Evolutionary conservation across 1,284 basidiomycete genomes (phyloP).

Genomic region (Ceratorhiza oryzae-sativae): DNA sequence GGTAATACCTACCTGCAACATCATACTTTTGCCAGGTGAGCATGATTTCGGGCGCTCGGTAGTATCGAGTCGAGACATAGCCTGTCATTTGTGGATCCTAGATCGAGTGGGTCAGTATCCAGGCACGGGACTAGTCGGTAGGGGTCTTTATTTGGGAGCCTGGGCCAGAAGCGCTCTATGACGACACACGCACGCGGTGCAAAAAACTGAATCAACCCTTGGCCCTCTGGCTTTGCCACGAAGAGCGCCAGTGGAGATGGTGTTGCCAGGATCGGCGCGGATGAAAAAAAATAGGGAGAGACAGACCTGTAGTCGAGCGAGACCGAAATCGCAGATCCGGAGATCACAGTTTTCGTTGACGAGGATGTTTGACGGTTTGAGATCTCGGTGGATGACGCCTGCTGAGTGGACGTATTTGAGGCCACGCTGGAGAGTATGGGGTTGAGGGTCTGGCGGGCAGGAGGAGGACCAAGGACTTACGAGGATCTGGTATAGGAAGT

Average conservation of each 20-base stretch:
- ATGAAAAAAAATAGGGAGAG: neutral
- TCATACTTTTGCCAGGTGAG: constrained; percentile 99
- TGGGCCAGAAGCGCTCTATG: constrained; percentile 47
- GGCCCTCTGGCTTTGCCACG: neutral
- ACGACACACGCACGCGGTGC: neutral
- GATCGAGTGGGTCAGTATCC: constrained; percentile 48
- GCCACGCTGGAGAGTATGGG: constrained; percentile 68
- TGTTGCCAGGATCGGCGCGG: too few relatives aligned
- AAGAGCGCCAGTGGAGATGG: neutral
- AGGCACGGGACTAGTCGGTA: neutral
- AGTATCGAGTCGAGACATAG: constrained; percentile 98
- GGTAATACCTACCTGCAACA: constrained; percentile 69
- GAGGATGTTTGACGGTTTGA: constrained; percentile 99
- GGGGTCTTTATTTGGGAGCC: neutral
- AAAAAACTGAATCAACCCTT: neutral
- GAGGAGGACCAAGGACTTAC: constrained; percentile 52
- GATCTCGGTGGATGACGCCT: constrained; percentile 97
- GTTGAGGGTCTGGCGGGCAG: neutral
- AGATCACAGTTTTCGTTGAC: constrained; percentile 99
- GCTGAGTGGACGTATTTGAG: constrained; percentile 99
- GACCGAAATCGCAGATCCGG: constrained; percentile 99
- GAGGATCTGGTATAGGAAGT: constrained; percentile 98
- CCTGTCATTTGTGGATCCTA: constrained; percentile 98
- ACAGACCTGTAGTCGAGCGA: constrained; percentile 72
- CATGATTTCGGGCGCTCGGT: constrained; percentile 99